phyloP scores from a whole-genome alignment of 148 eudicot genomes.

The Suaeda aralocaspica region DNA sequence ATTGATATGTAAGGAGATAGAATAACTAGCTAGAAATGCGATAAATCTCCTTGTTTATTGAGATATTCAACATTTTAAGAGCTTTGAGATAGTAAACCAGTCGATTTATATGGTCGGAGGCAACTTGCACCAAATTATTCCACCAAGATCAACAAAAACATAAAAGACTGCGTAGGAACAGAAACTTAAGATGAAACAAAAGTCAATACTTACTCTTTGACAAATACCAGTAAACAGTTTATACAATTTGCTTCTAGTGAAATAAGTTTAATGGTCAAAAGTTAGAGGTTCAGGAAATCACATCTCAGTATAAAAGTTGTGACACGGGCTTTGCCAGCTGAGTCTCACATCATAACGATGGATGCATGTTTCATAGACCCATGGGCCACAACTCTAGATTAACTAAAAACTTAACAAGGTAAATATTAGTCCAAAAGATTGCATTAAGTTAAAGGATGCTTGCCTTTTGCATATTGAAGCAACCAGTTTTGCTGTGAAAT shows the following conservation, averaged over 20 bases:
- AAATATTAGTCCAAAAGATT: background rate
- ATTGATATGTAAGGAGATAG: background rate
- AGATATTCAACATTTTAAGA: background rate
- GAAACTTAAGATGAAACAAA: background rate
- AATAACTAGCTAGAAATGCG: background rate
- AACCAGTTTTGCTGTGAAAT: slow-evolving; percentile 66
- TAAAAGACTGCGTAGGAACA: background rate
- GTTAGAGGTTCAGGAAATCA: background rate
- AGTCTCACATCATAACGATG: background rate
- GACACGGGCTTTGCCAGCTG: background rate
- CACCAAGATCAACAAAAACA: background rate
- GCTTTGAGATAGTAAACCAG: background rate
- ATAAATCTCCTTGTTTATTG: background rate
- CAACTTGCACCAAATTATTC: background rate
- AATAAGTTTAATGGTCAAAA: background rate
- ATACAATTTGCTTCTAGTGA: background rate
- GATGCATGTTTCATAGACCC: background rate
- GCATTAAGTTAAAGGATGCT: slow-evolving; percentile 6
- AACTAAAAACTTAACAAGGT: background rate
- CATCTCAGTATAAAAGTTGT: background rate
- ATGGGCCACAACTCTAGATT: slow-evolving; percentile 1
- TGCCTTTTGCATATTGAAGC: slow-evolving; percentile 77
- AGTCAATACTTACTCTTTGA: background rate
- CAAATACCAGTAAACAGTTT: background rate
- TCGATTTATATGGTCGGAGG: background rate